Conservation (phyloP, 2,329 filamentous ascomycete genomes). For the Pseudogymnoascus sp. region DNA sequence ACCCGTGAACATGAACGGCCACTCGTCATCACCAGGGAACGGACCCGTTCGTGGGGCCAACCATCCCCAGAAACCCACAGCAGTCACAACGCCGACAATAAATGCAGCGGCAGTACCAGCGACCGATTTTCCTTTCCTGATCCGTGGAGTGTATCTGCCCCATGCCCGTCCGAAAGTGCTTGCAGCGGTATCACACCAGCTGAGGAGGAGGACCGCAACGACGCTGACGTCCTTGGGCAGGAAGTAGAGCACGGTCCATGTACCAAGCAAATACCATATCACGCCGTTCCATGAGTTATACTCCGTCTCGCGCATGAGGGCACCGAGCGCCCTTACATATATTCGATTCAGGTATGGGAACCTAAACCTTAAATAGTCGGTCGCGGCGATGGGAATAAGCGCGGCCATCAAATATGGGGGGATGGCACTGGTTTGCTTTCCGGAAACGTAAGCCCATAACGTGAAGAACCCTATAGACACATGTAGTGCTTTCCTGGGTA, state of each 20-base stretch:
- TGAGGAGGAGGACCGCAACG: slow-evolving; percentile 81
- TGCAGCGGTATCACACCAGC: slow-evolving; percentile 96
- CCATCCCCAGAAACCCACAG: slow-evolving; percentile 81
- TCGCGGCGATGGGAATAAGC: slow-evolving; percentile 74
- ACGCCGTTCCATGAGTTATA: slow-evolving; percentile 93
- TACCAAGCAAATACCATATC: slow-evolving; percentile 89
- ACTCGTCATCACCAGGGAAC: slow-evolving; percentile 60
- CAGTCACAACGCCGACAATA: slow-evolving; percentile 72
- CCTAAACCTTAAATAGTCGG: slow-evolving; percentile 76
- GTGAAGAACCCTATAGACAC: slow-evolving; percentile 96
- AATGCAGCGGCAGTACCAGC: slow-evolving; percentile 84
- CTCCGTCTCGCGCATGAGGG: slow-evolving; percentile 95
- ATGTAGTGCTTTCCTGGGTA: slow-evolving; percentile 86
- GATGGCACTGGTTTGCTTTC: slow-evolving; percentile 68
- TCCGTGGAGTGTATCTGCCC: slow-evolving; percentile 78
- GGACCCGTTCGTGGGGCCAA: slow-evolving; percentile 63
- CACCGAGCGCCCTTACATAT: slow-evolving; percentile 78
- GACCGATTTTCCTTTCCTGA: slow-evolving; percentile 83
- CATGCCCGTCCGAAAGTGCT: slow-evolving; percentile 88
- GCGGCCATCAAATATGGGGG: slow-evolving; percentile 76
- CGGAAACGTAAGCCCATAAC: slow-evolving; percentile 74
- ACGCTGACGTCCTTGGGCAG: slow-evolving; percentile 92
- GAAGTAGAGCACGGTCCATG: slow-evolving; percentile 76
- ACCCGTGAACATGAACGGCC: slow-evolving; percentile 76
- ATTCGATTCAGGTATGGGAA: slow-evolving; percentile 75